Percentiles rank a stretch among this genome's conserved stretches.
phyloP scores from a whole-genome alignment of 2,329 filamentous ascomycete genomes.

The Beauveria scarabaeidicola region DNA sequence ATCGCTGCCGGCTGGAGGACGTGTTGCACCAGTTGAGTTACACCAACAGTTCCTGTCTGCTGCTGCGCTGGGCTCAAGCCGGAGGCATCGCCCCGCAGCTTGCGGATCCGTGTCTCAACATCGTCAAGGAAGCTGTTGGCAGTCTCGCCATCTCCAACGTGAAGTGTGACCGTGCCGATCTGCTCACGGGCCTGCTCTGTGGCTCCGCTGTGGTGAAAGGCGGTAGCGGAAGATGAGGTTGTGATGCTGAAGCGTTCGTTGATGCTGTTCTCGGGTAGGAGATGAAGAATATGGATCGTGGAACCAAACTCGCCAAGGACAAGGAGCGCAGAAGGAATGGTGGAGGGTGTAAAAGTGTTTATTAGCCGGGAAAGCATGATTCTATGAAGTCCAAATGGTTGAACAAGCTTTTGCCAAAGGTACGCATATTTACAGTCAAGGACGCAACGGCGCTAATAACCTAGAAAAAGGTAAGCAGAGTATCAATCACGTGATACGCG shows the following conservation, averaged over 20 bases:
- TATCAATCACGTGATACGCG: too few relatives aligned
- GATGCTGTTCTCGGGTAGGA: not conserved
- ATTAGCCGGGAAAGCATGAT: not conserved
- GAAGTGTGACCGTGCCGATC: constrained; percentile 2
- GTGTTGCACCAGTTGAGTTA: constrained; percentile 1
- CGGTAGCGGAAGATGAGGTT: not conserved
- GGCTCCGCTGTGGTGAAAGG: not conserved
- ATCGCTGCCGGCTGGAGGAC: not conserved
- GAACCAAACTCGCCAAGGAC: not conserved
- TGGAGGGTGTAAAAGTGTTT: not conserved
- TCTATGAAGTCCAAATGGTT: not conserved
- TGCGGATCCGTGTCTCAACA: not conserved
- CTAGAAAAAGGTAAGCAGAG: too few relatives aligned
- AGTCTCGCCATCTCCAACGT: constrained; percentile 9
- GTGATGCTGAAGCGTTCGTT: not conserved
- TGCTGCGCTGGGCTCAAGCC: not conserved
- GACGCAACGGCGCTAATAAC: not conserved
- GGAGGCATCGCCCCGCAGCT: not conserved
- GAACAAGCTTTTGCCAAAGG: not conserved
- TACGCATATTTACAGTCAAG: not conserved
- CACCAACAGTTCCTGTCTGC: not conserved
- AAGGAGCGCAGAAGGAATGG: constrained; percentile 1
- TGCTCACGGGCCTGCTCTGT: constrained; percentile 1
- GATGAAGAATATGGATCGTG: not conserved
- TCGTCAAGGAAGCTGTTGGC: not conserved